Evolutionary conservation across 139 green algal species (phyloP).

Genomic region (Nannochloris sp.): DNA sequence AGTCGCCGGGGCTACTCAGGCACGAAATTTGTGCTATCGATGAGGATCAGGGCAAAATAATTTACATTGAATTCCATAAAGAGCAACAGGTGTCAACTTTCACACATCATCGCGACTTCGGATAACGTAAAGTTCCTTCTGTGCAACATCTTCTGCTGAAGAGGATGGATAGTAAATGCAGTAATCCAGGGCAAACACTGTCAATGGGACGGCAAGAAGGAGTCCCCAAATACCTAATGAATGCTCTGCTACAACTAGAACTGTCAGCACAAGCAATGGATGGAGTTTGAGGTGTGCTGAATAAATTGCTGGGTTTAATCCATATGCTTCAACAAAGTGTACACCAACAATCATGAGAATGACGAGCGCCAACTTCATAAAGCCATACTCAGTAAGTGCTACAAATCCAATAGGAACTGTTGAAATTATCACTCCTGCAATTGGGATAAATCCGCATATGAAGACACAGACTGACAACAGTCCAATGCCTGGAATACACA

Average conservation of each 20-base stretch:
- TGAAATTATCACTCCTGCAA: conserved; percentile 84
- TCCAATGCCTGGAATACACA: conserved; percentile 73
- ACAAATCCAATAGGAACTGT: conserved; percentile 81
- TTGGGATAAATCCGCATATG: conserved; percentile 84
- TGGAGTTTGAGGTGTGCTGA: conserved; percentile 87
- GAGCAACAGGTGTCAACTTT: conserved; percentile 5
- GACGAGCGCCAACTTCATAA: conserved; percentile 79
- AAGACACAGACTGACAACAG: conserved; percentile 89
- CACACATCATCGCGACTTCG: conserved; percentile 1
- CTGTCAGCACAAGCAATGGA: conserved; percentile 71
- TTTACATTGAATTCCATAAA: conserved; percentile 2
- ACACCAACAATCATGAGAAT: conserved; percentile 75
- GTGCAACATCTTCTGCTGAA: conserved; percentile 49
- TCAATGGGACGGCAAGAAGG: conserved; percentile 81
- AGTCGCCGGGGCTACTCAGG: too few relatives aligned
- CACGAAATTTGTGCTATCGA: too few relatives aligned
- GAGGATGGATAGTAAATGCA: conserved; percentile 54
- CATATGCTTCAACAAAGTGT: conserved; percentile 80
- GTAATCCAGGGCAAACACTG: conserved; percentile 89
- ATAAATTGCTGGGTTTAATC: conserved; percentile 80
- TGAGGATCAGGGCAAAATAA: background rate
- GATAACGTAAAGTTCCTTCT: conserved; percentile 50
- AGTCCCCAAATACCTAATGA: conserved; percentile 86
- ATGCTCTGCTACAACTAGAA: conserved; percentile 70
- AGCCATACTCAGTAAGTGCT: conserved; percentile 81